Evolutionary conservation across 371 early-diverging fungal genomes (phyloP), one percentile per base, ranked within the genome.

Genomic region (Mucor mucedo): DNA sequence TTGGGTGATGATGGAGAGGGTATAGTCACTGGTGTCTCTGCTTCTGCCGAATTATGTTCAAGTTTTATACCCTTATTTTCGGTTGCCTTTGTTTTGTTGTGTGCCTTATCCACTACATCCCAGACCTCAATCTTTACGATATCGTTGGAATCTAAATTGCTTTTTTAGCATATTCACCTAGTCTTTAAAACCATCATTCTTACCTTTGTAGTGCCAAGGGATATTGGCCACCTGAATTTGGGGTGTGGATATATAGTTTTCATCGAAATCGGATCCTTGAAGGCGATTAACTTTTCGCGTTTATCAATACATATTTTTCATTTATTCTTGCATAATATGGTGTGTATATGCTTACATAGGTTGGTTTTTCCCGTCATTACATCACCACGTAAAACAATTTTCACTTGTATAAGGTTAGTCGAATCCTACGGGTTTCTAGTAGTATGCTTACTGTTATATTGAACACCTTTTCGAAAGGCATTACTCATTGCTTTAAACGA

Each of bases 151-250:
- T 81, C 86, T 58, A 50, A 47, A 21, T 27, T 27, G 48, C n/a
- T 6, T 27, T 7, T 5, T 4, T 42, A 42, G 4, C 6, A 11
- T 42, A 42, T 13, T 42, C 1, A 13, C n/a, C 42, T 9, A 10
- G 4, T 42, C 42, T 6, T 9, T 42, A 0, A n/a, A 33, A 42
- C 10, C 14, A 5, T 13, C 21, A 21, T 21, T 21, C 21, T 13
- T 75, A 84, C 85, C 83, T 70, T 80, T 76, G 58, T 89, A 85
- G 41, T 82, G 82, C 89, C 89, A 89, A 30, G 85, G 87, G 21
- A 89, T 85, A 53, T 89, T 89, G 32, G 84, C 83, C 1, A 89
- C 89, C 65, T 89, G 82, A 55, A 89, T 89, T 66, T 89, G 81
- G 5, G 83, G 80, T 29, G 89, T 89, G 14, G 87, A 75, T 35